phyloP scores from a whole-genome alignment of 345 rosid genomes.

The Schrenkiella parvula region DNA sequence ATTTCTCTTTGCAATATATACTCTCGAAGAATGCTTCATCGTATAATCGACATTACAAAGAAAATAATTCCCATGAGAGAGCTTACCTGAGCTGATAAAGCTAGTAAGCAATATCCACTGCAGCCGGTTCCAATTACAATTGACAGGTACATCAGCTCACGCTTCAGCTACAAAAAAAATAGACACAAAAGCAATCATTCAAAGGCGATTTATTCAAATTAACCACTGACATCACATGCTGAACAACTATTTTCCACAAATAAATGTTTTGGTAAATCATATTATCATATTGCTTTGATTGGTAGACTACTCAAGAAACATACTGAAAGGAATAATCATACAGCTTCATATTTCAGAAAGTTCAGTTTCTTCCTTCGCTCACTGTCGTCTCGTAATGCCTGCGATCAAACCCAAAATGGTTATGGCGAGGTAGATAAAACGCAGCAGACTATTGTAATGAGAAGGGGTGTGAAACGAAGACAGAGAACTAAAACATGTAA shows the following conservation, averaged over 20 bases:
- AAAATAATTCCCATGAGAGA: background rate
- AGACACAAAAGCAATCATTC: slow-evolving; percentile 14
- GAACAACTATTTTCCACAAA: background rate
- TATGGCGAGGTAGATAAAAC: background rate
- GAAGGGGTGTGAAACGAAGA: background rate
- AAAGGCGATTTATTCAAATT: background rate
- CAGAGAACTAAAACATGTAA: background rate
- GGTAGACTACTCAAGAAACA: slow-evolving; percentile 33
- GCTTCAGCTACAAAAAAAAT: slow-evolving; percentile 56
- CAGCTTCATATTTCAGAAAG: slow-evolving; percentile 89
- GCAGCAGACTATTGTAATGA: background rate
- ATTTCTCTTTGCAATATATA: background rate
- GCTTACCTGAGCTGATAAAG: slow-evolving; percentile 67
- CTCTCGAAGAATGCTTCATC: background rate
- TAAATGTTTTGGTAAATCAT: background rate
- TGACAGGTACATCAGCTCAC: slow-evolving; percentile 73
- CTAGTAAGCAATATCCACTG: slow-evolving; percentile 71
- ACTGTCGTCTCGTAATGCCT: slow-evolving; percentile 72
- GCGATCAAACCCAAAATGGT: slow-evolving; percentile 26
- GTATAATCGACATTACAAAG: background rate
- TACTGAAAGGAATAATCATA: slow-evolving; percentile 44
- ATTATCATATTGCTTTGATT: slow-evolving; percentile 4
- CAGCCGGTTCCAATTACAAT: slow-evolving; percentile 77
- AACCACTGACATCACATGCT: background rate
- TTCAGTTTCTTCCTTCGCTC: slow-evolving; percentile 82